Conservation (phyloP, 2,329 filamentous ascomycete genomes). For the Fusarium clavum region DNA sequence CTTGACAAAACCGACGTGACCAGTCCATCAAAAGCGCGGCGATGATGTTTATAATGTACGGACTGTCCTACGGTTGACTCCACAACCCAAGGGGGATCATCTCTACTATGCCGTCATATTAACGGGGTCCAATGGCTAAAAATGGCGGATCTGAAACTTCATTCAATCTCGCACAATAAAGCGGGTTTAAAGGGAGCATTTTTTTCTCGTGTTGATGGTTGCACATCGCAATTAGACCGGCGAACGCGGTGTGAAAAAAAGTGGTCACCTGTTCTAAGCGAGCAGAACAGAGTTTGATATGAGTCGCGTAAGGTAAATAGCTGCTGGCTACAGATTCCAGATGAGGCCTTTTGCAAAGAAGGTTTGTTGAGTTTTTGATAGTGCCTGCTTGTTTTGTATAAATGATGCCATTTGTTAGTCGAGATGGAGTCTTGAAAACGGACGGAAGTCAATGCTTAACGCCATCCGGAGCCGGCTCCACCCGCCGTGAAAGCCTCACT, state of each 20-base stretch:
- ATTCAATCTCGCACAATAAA: conserved; percentile 20
- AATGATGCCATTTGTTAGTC: conserved; percentile 14
- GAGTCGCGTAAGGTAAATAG: conserved; percentile 19
- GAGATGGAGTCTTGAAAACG: neutral
- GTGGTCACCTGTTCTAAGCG: conserved; percentile 6
- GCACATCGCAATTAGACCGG: conserved; percentile 34
- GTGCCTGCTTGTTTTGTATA: conserved; percentile 1
- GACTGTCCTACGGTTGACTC: conserved; percentile 15
- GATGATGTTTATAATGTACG: conserved; percentile 12
- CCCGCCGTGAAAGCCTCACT: neutral
- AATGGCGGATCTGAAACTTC: conserved; percentile 35
- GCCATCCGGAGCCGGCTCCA: conserved; percentile 2
- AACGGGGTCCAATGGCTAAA: conserved; percentile 20
- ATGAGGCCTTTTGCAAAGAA: neutral
- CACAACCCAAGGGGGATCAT: conserved; percentile 38
- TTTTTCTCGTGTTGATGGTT: conserved; percentile 30
- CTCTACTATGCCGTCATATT: conserved; percentile 38
- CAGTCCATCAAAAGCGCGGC: neutral
- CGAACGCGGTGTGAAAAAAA: conserved; percentile 1
- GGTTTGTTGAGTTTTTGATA: conserved; percentile 8
- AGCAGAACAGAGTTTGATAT: conserved; percentile 6
- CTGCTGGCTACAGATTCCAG: neutral
- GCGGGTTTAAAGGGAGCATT: conserved; percentile 23
- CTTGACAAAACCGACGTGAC: conserved; percentile 2
- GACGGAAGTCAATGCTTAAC: conserved; percentile 17